These are phyloP conservation scores for Hortiboletus campestris DNA, from an alignment of 768 basidiomycete species.

Conservation along the genomic window DNA sequence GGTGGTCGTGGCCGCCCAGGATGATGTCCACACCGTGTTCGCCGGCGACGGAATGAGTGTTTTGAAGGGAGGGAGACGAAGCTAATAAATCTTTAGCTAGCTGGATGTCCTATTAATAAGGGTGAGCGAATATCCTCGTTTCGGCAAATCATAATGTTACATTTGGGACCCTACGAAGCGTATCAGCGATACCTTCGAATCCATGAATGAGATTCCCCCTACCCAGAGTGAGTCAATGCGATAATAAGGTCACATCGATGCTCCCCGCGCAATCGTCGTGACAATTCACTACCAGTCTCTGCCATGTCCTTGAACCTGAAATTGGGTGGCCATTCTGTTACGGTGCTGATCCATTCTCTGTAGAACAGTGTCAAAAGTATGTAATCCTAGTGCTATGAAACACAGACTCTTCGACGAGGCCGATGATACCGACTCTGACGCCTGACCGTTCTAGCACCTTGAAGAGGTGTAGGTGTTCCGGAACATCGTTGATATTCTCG, in stretches of 20 bases:
- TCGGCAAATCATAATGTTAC: constrained; percentile 10
- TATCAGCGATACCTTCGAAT: not conserved
- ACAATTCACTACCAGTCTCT: constrained; percentile 66
- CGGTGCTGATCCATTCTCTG: constrained; percentile 87
- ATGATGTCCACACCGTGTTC: constrained; percentile 79
- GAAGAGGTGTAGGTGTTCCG: constrained; percentile 59
- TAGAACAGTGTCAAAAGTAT: not conserved
- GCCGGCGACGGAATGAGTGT: constrained; percentile 39
- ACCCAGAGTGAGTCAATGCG: constrained; percentile 82
- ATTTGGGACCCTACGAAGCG: constrained; percentile 23
- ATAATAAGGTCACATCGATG: constrained; percentile 78
- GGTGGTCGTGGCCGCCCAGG: constrained; percentile 86
- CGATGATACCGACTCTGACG: constrained; percentile 74
- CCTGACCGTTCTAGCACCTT: constrained; percentile 67
- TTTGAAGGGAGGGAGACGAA: constrained; percentile 53
- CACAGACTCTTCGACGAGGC: constrained; percentile 78
- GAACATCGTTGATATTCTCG: constrained; percentile 56
- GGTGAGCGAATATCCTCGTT: constrained; percentile 2
- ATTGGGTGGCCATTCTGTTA: constrained; percentile 79
- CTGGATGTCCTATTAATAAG: constrained; percentile 53
- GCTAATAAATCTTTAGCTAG: constrained; percentile 66
- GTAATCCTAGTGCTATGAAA: not conserved
- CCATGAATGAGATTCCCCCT: constrained; percentile 11
- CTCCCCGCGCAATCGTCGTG: constrained; percentile 65
- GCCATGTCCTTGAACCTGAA: constrained; percentile 78